Base-by-base conservation (phyloP, 2,329 filamentous ascomycete species). In the Microdochium paspali region DNA sequence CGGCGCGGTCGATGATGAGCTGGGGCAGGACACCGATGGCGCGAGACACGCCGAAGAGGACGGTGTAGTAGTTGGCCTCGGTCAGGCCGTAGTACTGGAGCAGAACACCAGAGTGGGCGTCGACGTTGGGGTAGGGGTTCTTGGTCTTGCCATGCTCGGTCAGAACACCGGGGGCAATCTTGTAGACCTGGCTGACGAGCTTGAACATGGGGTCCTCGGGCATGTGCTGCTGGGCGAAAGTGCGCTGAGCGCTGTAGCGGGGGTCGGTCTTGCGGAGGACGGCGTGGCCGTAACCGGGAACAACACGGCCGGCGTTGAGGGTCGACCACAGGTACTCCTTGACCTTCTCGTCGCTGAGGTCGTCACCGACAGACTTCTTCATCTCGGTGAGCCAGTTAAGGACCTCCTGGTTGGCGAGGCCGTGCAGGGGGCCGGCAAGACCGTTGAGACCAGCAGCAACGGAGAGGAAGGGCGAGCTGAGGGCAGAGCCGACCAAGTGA, bases 141-240 rank as follows among this genome's bases (percentile, higher is more conserved):
- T 97, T 97, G 80, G 91, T 97, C 88, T 98, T 98, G 77, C 93
- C 93, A 79, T 98, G 93, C 84, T 98, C 90, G 58, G 93, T 98
- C 69, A 98, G 80, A 62, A 98, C 93, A 64, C 85, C 87, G 56
- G 93, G 93, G 56, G 93, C 93, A 63, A 98, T 97, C 88, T 98
- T 98, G 87, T 97, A 98, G 61, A 98, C 93, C 79, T 98, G 93
- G 81, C 87, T 94, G 76, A 98, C 93, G 60, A 98, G 87, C 83
- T 98, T 90, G 88, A 96, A 98, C 90, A 98, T 94, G 63, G 91
- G 90, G 80, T 97, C 93, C 64, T 95, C 80, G 66, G 91, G 88
- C 68, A 96, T 84, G 70, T 96, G 88, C 77, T 87, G 66, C 60
- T 90, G 87, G 54, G 91, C 93, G 62, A 98, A 98, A 69, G 90